These are phyloP conservation scores for Tinospora cordifolia DNA, from an alignment of 164 flowering plant genomes.

Conservation along the genomic window DNA sequence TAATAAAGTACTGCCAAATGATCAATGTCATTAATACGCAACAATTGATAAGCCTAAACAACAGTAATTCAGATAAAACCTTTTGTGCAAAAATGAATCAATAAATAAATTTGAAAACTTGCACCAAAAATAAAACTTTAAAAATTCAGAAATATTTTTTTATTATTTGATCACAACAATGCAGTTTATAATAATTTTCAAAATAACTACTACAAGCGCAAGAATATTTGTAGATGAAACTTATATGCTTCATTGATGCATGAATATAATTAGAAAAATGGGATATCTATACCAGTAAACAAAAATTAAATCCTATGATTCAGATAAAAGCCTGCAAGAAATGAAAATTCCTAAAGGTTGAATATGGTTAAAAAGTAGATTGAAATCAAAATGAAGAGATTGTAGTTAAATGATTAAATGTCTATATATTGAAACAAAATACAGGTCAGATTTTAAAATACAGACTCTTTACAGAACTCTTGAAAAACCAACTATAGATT, in stretches of 20 bases:
- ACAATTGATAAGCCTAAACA: background rate
- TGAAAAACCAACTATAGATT: too few relatives aligned
- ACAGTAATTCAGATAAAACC: background rate
- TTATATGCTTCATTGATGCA: background rate
- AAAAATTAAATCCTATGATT: background rate
- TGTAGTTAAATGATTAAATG: background rate
- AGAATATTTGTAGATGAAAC: too few relatives aligned
- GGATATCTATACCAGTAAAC: background rate
- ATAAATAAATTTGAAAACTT: background rate
- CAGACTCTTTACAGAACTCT: background rate
- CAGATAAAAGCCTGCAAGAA: background rate
- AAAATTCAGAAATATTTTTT: background rate
- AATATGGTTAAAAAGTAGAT: background rate
- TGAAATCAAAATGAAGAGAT: background rate
- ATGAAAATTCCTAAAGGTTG: background rate
- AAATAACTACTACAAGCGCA: too few relatives aligned
- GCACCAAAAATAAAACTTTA: background rate
- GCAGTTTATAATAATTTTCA: too few relatives aligned
- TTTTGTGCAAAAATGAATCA: background rate
- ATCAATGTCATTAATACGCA: background rate
- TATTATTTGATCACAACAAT: background rate
- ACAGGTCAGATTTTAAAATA: background rate
- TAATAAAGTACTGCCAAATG: background rate
- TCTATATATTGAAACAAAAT: background rate
- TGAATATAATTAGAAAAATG: background rate